Evolutionary conservation across 495 filamentous ascomycete species (phyloP).

Genomic region (Thermothielavioides terrestris): DNA sequence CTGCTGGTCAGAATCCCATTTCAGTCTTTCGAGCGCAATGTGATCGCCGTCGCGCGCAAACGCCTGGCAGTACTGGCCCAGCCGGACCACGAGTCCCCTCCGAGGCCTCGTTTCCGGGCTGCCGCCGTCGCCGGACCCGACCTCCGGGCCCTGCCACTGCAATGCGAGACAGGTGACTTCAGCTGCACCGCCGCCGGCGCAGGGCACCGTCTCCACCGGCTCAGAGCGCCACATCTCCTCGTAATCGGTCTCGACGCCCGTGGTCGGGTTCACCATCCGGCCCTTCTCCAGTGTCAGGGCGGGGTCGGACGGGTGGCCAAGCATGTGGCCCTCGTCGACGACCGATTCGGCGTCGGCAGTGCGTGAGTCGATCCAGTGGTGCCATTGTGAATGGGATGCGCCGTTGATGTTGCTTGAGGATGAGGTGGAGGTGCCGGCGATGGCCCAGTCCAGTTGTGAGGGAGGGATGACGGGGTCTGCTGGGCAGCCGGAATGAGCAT

Average conservation of each 20-base stretch:
- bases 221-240: slow-evolving; percentile 45
- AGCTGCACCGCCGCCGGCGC: slow-evolving; percentile 5
- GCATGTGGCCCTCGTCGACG: slow-evolving; percentile 46
- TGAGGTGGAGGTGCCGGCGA: slow-evolving; percentile 40
- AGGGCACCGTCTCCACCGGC: slow-evolving; percentile 18
- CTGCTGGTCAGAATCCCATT: slow-evolving; percentile 17
- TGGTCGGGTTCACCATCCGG: slow-evolving; percentile 39
- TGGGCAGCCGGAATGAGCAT: not conserved
- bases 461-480: slow-evolving; percentile 6
- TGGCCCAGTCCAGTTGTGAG: slow-evolving; percentile 41
- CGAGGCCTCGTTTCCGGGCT: not conserved
- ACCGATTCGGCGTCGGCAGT: slow-evolving; percentile 23
- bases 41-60: slow-evolving; percentile 31
- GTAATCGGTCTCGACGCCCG: slow-evolving; percentile 36
- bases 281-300: slow-evolving; percentile 41
- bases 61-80: slow-evolving; percentile 42
- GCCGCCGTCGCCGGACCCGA: slow-evolving; percentile 5
- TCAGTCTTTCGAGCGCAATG: slow-evolving; percentile 39
- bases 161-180: not conserved
- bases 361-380: slow-evolving; percentile 46
- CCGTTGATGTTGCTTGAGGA: not conserved
- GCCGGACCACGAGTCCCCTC: slow-evolving; percentile 38
- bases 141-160: not conserved
- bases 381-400: slow-evolving; percentile 41
- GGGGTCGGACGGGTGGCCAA: slow-evolving; percentile 27